Evolutionary conservation across 192 early-diverging fungal species (phyloP).

Genomic region (Rhizophagus prolifer): DNA sequence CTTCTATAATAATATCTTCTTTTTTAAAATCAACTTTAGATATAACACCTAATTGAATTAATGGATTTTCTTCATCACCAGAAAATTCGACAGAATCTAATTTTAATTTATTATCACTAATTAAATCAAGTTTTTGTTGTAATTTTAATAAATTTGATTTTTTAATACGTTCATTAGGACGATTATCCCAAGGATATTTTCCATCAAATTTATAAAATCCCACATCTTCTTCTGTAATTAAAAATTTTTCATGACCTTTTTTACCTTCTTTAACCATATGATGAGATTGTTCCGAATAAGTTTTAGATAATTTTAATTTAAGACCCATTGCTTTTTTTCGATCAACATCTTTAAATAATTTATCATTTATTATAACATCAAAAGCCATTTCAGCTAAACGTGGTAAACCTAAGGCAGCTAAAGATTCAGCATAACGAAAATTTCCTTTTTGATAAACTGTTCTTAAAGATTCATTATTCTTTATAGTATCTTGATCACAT

Average conservation of each 20-base stretch:
- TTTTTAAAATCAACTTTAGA: background rate
- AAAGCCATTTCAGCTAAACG: background rate
- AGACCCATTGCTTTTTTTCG: background rate
- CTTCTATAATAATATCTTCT: constrained; percentile 14
- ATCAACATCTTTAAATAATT: background rate
- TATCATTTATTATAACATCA: background rate
- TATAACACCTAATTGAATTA: constrained; percentile 2
- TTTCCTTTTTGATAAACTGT: background rate
- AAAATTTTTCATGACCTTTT: background rate
- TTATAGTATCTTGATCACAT: constrained; percentile 4
- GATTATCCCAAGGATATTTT: constrained; percentile 21
- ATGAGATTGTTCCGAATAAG: background rate
- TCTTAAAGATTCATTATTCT: background rate
- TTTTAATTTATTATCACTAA: constrained; percentile 19
- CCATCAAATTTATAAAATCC: constrained; percentile 16
- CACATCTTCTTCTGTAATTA: background rate
- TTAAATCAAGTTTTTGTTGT: constrained; percentile 14
- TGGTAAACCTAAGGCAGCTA: constrained; percentile 11
- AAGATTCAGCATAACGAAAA: constrained; percentile 24
- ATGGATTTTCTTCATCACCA: background rate
- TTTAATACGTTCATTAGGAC: constrained; percentile 10
- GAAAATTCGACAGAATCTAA: background rate
- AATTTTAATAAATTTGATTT: background rate
- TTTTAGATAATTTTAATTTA: background rate
- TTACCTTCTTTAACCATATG: background rate